Evolutionary conservation across 176 grass and related monocot species (phyloP), one percentile per base, ranked within the genome.

Genomic region (Oryza glumipatula): DNA sequence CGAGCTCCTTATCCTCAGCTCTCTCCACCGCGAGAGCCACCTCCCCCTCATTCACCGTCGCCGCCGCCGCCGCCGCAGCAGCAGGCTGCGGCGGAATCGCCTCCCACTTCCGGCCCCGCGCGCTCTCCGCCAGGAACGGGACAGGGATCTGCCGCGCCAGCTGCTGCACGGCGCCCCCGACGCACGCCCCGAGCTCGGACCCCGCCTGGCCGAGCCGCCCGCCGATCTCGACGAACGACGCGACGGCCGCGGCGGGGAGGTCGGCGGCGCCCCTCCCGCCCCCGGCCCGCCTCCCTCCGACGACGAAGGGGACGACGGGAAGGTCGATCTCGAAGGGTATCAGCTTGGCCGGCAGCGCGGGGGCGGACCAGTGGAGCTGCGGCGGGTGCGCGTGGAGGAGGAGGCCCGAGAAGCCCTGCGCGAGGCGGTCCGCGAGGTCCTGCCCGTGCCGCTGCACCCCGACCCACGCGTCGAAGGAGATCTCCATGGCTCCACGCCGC

Each of bases 371-470:
- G 54, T 73, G 78, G 48, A 76, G 84, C 66, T 74, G 88, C 58
- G 81, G 91, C 38, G 78, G 96, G 19, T 93, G 91, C 71, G 76
- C 81, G 65, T 95, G 92, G 88, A 94, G 90, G 85, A 98, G 86
- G 48, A 98, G 83, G 2, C 96, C 96, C 76, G 90, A 86, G 58
- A 99, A 76, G 72, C 93, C 96, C 83, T 99, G 96, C 71, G 88
- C 80, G 38, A 98, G 88, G 80, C 93, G 93, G 91, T 92, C 88
- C 21, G 92, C 87, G 6, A 98, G 82, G 80, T 98, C 96, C 56
- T 92, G 95, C 45, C 95, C 95, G 58, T 97, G 95, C 70, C 96
- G 96, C 91, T 95, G 96, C 80, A 92, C 86, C 80, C 94, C 96
- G 67, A 95, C 93, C 96, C 94, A 95, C 26, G 91, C 88, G 80